phyloP scores from a whole-genome alignment of 768 basidiomycete species.

The Leccinum rimulosum region DNA sequence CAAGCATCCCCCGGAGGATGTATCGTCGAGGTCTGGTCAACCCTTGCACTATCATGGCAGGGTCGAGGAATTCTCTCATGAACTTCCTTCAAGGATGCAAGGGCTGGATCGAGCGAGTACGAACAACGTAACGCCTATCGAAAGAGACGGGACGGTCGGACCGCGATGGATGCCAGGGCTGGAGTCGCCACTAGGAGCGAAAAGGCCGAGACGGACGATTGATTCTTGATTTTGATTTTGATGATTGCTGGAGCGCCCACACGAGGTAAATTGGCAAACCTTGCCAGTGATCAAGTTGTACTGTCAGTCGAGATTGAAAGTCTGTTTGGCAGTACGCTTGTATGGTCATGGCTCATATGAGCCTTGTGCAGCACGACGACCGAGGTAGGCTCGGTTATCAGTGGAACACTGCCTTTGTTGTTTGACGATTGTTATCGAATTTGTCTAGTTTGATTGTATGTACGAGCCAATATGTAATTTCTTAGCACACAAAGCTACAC shows the following conservation, averaged over 20 bases:
- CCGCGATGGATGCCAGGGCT: slow-evolving; percentile 23
- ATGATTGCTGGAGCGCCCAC: neutral
- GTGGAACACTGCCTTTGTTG: slow-evolving; percentile 1
- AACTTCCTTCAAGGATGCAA: slow-evolving; percentile 14
- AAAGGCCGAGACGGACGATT: slow-evolving; percentile 22
- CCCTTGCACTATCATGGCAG: slow-evolving; percentile 12
- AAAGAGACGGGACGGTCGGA: slow-evolving; percentile 31
- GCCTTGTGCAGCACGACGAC: neutral
- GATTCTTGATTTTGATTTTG: slow-evolving; percentile 10
- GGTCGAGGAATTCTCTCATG: slow-evolving; percentile 22
- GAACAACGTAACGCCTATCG: slow-evolving; percentile 56
- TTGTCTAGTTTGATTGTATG: neutral
- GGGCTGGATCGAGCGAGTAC: slow-evolving; percentile 15
- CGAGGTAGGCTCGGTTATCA: neutral
- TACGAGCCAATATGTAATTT: slow-evolving; percentile 9
- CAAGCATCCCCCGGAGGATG: slow-evolving; percentile 33
- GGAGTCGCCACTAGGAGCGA: slow-evolving; percentile 31
- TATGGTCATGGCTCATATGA: neutral
- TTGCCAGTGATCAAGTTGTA: neutral
- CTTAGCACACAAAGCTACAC: neutral
- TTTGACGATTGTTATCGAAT: neutral
- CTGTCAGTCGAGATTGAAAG: neutral
- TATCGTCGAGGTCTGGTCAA: slow-evolving; percentile 7
- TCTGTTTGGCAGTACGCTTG: neutral
- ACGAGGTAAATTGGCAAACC: neutral